Conservation (phyloP, 1,284 basidiomycete genomes). For the Rhizoctonia solani region DNA sequence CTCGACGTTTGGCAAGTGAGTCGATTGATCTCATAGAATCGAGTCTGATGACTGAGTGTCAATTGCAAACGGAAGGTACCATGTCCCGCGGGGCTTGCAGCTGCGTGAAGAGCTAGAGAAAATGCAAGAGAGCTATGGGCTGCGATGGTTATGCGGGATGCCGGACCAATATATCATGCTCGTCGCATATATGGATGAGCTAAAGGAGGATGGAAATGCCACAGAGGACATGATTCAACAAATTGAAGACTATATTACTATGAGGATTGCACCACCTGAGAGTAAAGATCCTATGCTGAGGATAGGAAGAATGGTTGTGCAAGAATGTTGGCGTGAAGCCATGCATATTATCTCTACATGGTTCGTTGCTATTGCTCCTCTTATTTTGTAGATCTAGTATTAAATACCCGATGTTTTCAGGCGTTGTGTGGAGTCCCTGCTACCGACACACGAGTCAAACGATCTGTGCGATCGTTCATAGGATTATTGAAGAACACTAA, state of each 20-base stretch:
- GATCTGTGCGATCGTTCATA: not conserved
- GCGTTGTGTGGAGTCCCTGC: not conserved
- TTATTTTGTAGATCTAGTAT: not conserved
- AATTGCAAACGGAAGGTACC: no score
- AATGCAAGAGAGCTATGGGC: not conserved
- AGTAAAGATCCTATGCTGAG: slow-evolving; percentile 7
- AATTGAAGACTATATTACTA: slow-evolving; percentile 1
- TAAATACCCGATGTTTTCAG: not conserved
- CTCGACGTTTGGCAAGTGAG: no score
- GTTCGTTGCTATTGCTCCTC: no score
- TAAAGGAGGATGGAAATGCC: slow-evolving; percentile 6
- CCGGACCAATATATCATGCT: slow-evolving; percentile 11
- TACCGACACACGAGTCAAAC: not conserved
- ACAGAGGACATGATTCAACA: not conserved
- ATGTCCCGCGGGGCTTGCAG: no score
- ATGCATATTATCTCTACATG: slow-evolving; percentile 18
- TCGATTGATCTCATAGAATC: no score
- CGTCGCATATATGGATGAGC: slow-evolving; percentile 11
- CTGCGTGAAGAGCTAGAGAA: not conserved
- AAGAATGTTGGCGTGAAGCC: slow-evolving; percentile 9
- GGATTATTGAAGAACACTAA: not conserved
- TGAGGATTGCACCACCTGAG: not conserved
- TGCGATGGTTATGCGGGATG: slow-evolving; percentile 20
- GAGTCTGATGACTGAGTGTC: no score
- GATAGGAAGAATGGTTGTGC: slow-evolving; percentile 5